phyloP scores from a whole-genome alignment of 305 asterid species.

The Fraxinus ornus region DNA sequence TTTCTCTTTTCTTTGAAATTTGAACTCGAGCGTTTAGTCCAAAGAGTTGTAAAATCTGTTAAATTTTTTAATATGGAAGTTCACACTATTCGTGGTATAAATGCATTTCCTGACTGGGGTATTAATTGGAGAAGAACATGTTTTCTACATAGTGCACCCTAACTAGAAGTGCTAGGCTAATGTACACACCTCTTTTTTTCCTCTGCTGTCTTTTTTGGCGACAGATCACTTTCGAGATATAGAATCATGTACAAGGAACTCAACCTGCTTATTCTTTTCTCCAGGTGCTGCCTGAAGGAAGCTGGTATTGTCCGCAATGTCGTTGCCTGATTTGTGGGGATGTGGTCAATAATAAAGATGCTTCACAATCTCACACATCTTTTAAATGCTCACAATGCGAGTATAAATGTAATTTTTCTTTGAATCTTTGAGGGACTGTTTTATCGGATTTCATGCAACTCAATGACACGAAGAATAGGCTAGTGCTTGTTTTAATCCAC shows the following conservation, averaged over 20 bases:
- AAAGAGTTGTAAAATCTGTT: not conserved
- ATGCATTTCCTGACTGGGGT: not conserved
- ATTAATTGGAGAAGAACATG: not conserved
- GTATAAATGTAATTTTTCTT: constrained; percentile 58
- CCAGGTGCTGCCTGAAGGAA: constrained; percentile 97
- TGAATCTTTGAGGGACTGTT: constrained; percentile 16
- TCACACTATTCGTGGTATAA: not conserved
- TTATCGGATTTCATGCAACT: not conserved
- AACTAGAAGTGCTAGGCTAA: not conserved
- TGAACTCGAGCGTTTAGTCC: not conserved
- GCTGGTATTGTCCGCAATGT: constrained; percentile 94
- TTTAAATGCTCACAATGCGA: constrained; percentile 85
- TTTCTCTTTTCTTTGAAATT: not conserved
- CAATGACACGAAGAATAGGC: not conserved
- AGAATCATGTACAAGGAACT: constrained; percentile 21
- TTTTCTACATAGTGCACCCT: not conserved
- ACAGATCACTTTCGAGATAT: constrained; percentile 19
- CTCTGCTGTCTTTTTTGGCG: constrained; percentile 16
- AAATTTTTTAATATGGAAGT: not conserved
- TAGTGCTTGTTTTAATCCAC: not conserved
- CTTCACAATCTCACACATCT: constrained; percentile 40
- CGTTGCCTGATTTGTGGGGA: constrained; percentile 80
- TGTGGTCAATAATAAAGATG: constrained; percentile 54
- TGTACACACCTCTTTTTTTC: not conserved
- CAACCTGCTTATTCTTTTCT: constrained; percentile 27